phyloP scores from a whole-genome alignment of 2,329 filamentous ascomycete genomes.

The Trichophyton schoenleinii region DNA sequence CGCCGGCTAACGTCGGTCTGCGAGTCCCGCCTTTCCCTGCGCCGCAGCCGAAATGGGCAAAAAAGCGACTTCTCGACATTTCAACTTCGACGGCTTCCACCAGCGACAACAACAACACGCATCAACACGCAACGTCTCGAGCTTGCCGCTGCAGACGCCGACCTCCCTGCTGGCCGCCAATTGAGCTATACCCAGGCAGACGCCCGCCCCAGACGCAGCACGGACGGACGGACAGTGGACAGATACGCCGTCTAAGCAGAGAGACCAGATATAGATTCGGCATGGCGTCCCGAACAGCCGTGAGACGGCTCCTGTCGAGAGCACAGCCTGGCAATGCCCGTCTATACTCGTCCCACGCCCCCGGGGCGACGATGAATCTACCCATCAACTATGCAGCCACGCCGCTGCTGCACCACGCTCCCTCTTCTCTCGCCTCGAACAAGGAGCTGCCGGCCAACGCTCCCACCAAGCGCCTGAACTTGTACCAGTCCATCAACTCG shows the following conservation, averaged over 20 bases:
- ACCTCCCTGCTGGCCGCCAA: background rate
- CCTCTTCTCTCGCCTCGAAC: slow-evolving; percentile 57
- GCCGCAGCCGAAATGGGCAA: background rate
- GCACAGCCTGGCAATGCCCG: slow-evolving; percentile 12
- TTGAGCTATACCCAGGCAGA: background rate
- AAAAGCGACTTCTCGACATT: background rate
- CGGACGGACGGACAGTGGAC: background rate
- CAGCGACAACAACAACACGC: background rate
- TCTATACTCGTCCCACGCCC: slow-evolving; percentile 36
- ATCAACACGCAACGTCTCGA: background rate
- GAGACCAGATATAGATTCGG: background rate
- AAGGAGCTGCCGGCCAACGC: slow-evolving; percentile 61
- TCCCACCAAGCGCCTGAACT: slow-evolving; percentile 73
- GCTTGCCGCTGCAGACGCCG: background rate
- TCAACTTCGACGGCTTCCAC: background rate
- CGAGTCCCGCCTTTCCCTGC: background rate
- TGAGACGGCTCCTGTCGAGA: background rate
- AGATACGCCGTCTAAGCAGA: background rate
- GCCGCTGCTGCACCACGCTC: slow-evolving; percentile 65
- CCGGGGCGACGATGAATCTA: slow-evolving; percentile 55
- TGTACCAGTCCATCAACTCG: slow-evolving; percentile 88
- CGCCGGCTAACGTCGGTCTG: background rate
- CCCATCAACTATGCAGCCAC: slow-evolving; percentile 79
- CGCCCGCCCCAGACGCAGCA: background rate
- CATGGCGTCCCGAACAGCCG: background rate